Evolutionary conservation across 176 grass and related monocot species (phyloP).

Genomic region (Melocanna baccifera): DNA sequence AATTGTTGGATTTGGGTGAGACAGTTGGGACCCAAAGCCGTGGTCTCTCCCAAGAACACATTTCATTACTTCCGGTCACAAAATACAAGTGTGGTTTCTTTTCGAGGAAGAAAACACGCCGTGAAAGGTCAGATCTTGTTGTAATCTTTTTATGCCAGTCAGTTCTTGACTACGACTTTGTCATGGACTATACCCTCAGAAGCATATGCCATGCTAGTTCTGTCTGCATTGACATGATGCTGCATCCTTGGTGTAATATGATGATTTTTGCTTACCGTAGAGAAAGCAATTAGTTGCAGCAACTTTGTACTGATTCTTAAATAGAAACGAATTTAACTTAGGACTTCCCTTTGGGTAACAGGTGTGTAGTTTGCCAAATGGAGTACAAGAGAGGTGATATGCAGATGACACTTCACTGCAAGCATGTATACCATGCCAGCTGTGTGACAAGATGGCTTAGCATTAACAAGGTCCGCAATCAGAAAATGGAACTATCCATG

Average conservation of each 20-base stretch:
- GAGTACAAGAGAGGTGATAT: conserved; percentile 88
- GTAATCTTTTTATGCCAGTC: background rate
- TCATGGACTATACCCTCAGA: background rate
- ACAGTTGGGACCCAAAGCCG: conserved; percentile 87
- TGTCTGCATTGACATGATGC: background rate
- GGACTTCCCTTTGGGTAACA: conserved; percentile 30
- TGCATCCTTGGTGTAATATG: background rate
- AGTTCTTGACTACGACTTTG: background rate
- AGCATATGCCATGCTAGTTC: background rate
- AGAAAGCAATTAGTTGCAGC: conserved; percentile 2
- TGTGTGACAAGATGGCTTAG: conserved; percentile 90
- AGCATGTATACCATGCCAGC: conserved; percentile 78
- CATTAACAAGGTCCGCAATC: conserved; percentile 81
- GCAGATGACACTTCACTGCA: conserved; percentile 92
- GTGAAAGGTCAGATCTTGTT: conserved; percentile 64
- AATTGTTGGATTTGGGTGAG: conserved; percentile 94
- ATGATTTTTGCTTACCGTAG: background rate
- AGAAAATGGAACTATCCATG: background rate
- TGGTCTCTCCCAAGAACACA: conserved; percentile 80
- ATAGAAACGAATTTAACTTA: conserved; percentile 17
- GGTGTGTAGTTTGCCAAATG: conserved; percentile 97
- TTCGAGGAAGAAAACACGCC: conserved; percentile 63
- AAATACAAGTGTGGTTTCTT: conserved; percentile 97
- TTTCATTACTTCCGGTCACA: conserved; percentile 77
- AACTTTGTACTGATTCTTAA: background rate